A percentile compares a stretch with the other conserved stretches of the same genome.
Conservation (phyloP, 2,329 filamentous ascomycete genomes). For the Colletotrichum noveboracense region DNA sequence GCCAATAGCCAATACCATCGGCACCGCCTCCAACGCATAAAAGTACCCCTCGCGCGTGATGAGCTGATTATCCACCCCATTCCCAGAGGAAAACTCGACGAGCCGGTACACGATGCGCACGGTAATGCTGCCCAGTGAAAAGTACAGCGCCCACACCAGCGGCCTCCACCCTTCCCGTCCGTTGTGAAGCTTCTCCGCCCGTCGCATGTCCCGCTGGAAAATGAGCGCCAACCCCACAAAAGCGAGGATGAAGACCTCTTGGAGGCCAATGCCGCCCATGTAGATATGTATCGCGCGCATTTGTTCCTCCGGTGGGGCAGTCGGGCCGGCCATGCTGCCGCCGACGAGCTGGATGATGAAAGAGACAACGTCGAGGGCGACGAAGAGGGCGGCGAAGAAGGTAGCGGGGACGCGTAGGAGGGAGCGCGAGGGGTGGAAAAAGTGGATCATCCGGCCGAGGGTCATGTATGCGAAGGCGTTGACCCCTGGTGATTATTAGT, state of each 20-base stretch:
- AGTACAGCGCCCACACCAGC: constrained; percentile 36
- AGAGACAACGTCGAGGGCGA: constrained; percentile 43
- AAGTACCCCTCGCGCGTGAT: constrained; percentile 47
- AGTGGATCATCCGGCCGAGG: constrained; percentile 50
- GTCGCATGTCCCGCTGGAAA: constrained; percentile 38
- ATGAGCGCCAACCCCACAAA: constrained; percentile 45
- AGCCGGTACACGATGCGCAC: constrained; percentile 61
- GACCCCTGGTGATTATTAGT: constrained; percentile 34
- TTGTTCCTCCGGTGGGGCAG: constrained; percentile 28
- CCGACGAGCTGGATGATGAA: constrained; percentile 40
- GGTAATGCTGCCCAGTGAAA: constrained; percentile 39
- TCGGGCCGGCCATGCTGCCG: constrained; percentile 31
- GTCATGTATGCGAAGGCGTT: constrained; percentile 54
- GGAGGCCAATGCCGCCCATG: constrained; percentile 58
- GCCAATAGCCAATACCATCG: constrained; percentile 48
- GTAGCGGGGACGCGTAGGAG: constrained; percentile 42
- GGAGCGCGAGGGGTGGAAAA: constrained; percentile 40
- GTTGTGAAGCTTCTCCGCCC: constrained; percentile 9
- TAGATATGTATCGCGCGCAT: constrained; percentile 43
- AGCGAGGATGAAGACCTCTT: constrained; percentile 54
- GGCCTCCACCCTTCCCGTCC: constrained; percentile 20
- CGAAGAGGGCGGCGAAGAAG: constrained; percentile 41
- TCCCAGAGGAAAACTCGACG: constrained; percentile 50
- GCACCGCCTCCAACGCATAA: constrained; percentile 47
- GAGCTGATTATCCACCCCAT: constrained; percentile 30